phyloP scores from a whole-genome alignment of 2,329 filamentous ascomycete species.

The Fusarium sp. region DNA sequence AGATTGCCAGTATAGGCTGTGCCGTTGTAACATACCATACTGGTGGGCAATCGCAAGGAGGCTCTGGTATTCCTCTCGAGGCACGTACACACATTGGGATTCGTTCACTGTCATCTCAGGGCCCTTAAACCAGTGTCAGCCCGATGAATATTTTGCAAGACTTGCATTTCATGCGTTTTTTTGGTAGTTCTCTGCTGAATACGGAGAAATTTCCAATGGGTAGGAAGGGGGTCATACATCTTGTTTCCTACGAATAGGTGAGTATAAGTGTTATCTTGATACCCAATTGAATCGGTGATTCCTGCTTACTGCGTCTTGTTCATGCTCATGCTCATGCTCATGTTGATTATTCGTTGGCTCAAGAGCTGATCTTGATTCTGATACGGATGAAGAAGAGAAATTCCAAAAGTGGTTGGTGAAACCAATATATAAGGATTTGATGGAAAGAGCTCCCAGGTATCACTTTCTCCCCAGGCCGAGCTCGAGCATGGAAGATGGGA shows the following conservation, averaged over 20 bases:
- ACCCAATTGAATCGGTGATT: background rate
- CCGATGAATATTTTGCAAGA: background rate
- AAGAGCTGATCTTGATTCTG: background rate
- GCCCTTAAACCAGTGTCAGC: slow-evolving; percentile 14
- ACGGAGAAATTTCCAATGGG: too few species aligned
- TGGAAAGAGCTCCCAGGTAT: background rate
- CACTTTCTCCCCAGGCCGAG: background rate
- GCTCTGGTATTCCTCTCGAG: slow-evolving; percentile 68
- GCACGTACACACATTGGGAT: slow-evolving; percentile 60
- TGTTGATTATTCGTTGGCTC: background rate
- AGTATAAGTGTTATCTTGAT: background rate
- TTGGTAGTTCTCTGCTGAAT: background rate
- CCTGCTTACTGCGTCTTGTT: slow-evolving; percentile 19
- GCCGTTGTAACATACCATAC: slow-evolving; percentile 58
- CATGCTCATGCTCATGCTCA: slow-evolving; percentile 21
- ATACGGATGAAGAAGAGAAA: background rate
- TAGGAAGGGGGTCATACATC: slow-evolving; percentile 3
- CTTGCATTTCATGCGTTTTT: background rate
- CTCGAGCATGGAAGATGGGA: background rate
- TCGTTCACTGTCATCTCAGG: background rate
- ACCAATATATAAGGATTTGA: background rate
- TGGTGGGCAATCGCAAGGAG: slow-evolving; percentile 63
- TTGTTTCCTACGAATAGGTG: slow-evolving; percentile 1
- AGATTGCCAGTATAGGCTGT: background rate
- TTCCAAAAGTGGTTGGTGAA: background rate